phyloP scores from a whole-genome alignment of 805 yeast genomes.

The Wickerhamiella kazuoi region DNA sequence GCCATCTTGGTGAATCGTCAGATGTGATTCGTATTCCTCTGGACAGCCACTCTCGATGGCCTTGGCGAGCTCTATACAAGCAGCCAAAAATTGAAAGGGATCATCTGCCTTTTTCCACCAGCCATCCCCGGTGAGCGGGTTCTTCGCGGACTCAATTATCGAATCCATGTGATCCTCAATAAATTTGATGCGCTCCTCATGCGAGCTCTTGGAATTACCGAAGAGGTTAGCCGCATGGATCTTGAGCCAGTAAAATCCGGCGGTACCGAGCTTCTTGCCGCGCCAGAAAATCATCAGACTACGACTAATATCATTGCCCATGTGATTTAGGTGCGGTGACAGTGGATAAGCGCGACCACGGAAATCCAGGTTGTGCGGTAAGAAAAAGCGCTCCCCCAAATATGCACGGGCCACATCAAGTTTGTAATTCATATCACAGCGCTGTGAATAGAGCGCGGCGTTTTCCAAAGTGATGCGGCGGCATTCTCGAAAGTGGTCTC shows the following conservation, averaged over 20 bases:
- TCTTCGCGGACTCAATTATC: slow-evolving; percentile 28
- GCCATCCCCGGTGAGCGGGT: slow-evolving; percentile 26
- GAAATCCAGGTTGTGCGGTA: slow-evolving; percentile 49
- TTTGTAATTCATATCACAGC: slow-evolving; percentile 89
- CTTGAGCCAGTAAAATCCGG: slow-evolving; percentile 42
- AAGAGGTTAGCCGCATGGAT: slow-evolving; percentile 43
- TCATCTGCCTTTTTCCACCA: slow-evolving; percentile 46
- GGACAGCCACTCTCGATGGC: slow-evolving; percentile 34
- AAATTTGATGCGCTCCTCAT: slow-evolving; percentile 33
- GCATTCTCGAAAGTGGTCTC: slow-evolving; percentile 49
- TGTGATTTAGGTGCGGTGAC: slow-evolving; percentile 44
- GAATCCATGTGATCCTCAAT: slow-evolving; percentile 30
- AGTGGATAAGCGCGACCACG: slow-evolving; percentile 51
- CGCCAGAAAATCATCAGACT: slow-evolving; percentile 44
- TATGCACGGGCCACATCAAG: slow-evolving; percentile 90
- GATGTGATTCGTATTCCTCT: slow-evolving; percentile 29
- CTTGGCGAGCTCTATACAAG: slow-evolving; percentile 34
- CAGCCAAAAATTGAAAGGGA: slow-evolving; percentile 47
- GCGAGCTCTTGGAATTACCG: slow-evolving; percentile 39
- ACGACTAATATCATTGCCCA: slow-evolving; percentile 44
- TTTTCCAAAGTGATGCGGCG: slow-evolving; percentile 41
- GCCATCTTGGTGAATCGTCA: slow-evolving; percentile 51
- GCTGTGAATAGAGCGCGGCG: slow-evolving; percentile 56
- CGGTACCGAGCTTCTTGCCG: slow-evolving; percentile 33
- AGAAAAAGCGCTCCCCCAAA: slow-evolving; percentile 41